Evolutionary conservation across 352 stramenopile genomes (phyloP).

Genomic region (Globisporangium carolinianum): DNA sequence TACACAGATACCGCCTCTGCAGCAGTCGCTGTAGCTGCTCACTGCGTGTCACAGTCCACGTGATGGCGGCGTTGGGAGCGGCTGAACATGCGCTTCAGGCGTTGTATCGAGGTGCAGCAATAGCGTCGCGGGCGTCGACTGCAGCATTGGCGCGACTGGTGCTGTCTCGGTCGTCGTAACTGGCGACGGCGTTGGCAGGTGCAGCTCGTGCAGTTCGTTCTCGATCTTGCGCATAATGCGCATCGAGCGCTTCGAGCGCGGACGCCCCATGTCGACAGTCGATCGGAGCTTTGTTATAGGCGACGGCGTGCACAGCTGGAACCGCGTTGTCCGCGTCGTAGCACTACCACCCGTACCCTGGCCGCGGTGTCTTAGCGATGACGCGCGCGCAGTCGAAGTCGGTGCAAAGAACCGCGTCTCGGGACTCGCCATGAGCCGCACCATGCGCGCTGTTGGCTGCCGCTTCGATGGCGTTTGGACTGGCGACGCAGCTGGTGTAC

Average conservation of each 20-base stretch:
- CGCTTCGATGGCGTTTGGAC: constrained; percentile 10
- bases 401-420: constrained; percentile 25
- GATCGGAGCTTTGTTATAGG: constrained; percentile 74
- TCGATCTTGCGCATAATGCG: constrained; percentile 48
- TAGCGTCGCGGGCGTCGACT: not conserved
- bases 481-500: not conserved
- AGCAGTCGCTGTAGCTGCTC: too few species aligned
- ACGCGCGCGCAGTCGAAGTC: constrained; percentile 3
- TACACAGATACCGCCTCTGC: not conserved
- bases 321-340: constrained; percentile 26
- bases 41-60: too few species aligned
- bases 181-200: constrained; percentile 1
- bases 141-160: not conserved
- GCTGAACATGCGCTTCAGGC: too few species aligned
- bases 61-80: not conserved
- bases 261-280: constrained; percentile 70
- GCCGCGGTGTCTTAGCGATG: constrained; percentile 8
- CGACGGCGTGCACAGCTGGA: constrained; percentile 72
- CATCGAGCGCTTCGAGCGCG: constrained; percentile 55
- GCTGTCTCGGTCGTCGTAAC: not conserved
- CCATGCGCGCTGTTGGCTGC: constrained; percentile 7
- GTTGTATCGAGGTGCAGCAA: not conserved
- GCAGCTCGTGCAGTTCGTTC: constrained; percentile 32
- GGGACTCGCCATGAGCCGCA: constrained; percentile 29
- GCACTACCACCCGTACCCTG: constrained; percentile 10